phyloP scores from a whole-genome alignment of 2,329 filamentous ascomycete genomes.

The Xylaria arbuscula region DNA sequence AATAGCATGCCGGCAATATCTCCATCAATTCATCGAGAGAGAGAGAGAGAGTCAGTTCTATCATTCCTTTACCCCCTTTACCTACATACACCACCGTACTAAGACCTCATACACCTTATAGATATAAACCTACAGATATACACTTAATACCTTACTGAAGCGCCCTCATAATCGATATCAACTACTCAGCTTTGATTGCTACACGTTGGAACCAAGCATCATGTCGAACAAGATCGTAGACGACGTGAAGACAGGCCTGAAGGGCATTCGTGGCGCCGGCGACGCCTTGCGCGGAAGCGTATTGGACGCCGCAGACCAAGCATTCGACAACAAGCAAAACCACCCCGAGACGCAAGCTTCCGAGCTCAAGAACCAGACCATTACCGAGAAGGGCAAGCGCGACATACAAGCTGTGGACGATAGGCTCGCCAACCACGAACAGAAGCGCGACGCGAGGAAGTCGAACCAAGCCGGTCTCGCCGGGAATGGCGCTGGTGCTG shows the following conservation, averaged over 20 bases:
- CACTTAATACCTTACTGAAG: background rate
- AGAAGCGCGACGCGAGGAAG: slow-evolving; percentile 34
- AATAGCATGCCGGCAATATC: background rate
- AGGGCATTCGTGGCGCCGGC: slow-evolving; percentile 49
- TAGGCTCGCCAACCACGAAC: slow-evolving; percentile 45
- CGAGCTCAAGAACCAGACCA: slow-evolving; percentile 42
- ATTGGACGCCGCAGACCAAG: slow-evolving; percentile 47
- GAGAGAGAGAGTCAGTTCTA: background rate
- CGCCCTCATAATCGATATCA: background rate
- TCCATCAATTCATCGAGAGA: background rate
- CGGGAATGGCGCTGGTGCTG: slow-evolving; percentile 18
- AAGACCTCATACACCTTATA: background rate
- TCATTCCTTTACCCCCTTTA: background rate
- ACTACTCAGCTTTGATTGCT: background rate
- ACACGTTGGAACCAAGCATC: slow-evolving; percentile 1
- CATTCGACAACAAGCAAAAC: slow-evolving; percentile 45
- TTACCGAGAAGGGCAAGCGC: slow-evolving; percentile 45
- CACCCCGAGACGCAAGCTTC: slow-evolving; percentile 43
- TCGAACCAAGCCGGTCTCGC: slow-evolving; percentile 3
- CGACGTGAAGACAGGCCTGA: slow-evolving; percentile 50
- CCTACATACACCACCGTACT: background rate
- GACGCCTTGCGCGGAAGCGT: slow-evolving; percentile 49
- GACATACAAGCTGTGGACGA: slow-evolving; percentile 44
- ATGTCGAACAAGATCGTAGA: slow-evolving; percentile 48
- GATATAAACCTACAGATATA: background rate